A percentile compares a stretch with the other conserved stretches of the same genome.
phyloP scores from a whole-genome alignment of 2,329 filamentous ascomycete genomes.

The Diaporthe batatas region DNA sequence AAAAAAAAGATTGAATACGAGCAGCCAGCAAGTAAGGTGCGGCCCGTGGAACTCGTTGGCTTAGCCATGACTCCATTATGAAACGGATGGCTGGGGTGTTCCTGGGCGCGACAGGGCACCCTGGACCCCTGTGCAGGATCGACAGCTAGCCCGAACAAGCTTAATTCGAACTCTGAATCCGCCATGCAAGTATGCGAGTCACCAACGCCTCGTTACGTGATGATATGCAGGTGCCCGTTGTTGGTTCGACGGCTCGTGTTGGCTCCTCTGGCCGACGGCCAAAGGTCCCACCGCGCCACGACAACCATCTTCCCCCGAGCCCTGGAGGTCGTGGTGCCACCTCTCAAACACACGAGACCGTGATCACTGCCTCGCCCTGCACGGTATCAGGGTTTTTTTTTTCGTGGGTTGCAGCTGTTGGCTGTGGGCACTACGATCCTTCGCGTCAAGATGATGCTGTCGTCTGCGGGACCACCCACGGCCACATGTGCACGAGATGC shows the following conservation, averaged over 20 bases:
- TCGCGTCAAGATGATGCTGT: not conserved
- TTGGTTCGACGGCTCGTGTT: too few relatives aligned
- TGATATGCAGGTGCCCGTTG: not conserved
- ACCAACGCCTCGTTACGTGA: not conserved
- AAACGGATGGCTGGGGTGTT: constrained; percentile 18
- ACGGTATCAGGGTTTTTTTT: constrained; percentile 7
- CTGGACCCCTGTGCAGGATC: not conserved
- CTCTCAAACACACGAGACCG: not conserved
- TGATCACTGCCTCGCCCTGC: not conserved
- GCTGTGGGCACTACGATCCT: constrained; percentile 3
- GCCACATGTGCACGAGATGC: not conserved
- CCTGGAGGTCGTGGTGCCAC: not conserved
- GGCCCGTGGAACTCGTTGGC: constrained; percentile 10
- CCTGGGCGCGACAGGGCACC: not conserved
- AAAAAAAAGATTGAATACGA: constrained; percentile 19
- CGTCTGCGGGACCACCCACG: not conserved
- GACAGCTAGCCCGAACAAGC: constrained; percentile 32
- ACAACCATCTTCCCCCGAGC: not conserved
- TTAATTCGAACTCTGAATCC: constrained; percentile 7
- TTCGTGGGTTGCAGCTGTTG: not conserved
- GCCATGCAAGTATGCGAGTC: not conserved
- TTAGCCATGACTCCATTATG: constrained; percentile 19
- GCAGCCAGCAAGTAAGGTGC: constrained; percentile 23
- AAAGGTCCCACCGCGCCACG: not conserved
- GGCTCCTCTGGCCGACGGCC: not conserved